phyloP scores from a whole-genome alignment of 2,329 filamentous ascomycete species.

The Phaeosphaeriaceae sp. region DNA sequence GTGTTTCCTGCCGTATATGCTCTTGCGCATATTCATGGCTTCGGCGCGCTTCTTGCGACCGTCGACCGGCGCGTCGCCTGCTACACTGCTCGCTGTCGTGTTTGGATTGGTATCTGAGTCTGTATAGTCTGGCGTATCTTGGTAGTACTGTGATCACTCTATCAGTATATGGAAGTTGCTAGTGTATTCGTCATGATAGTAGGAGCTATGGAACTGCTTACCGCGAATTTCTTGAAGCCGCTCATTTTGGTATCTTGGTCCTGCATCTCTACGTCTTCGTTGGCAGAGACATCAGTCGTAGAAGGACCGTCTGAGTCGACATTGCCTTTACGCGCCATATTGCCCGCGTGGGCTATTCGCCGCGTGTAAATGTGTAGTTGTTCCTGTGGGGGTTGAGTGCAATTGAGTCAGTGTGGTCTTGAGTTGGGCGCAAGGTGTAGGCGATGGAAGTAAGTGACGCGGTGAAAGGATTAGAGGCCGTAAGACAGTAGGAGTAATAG shows the following conservation, averaged over 20 bases:
- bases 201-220: constrained; percentile 19
- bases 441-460: constrained; percentile 21
- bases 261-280: constrained; percentile 49
- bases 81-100: constrained; percentile 81
- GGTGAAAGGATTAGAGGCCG: constrained; percentile 16
- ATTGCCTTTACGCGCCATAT: constrained; percentile 49
- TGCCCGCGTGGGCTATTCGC: constrained; percentile 45
- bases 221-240: constrained; percentile 45
- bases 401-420: constrained; percentile 8
- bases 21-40: constrained; percentile 86
- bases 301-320: constrained; percentile 44
- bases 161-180: constrained; percentile 31
- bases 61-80: constrained; percentile 74
- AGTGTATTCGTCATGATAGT: neutral
- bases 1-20: constrained; percentile 93
- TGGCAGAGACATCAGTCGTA: constrained; percentile 46
- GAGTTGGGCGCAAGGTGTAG: constrained; percentile 20
- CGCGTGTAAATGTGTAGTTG: constrained; percentile 26
- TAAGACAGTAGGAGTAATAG: constrained; percentile 1
- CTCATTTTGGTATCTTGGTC: constrained; percentile 41
- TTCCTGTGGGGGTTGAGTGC: constrained; percentile 8
- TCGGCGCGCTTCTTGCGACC: constrained; percentile 86
- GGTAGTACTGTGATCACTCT: constrained; percentile 50
- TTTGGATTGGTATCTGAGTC: constrained; percentile 72
- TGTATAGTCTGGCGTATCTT: constrained; percentile 69